These are phyloP conservation scores for Schizonepeta tenuifolia DNA, from an alignment of 257 asterid species.

Conservation along the genomic window DNA sequence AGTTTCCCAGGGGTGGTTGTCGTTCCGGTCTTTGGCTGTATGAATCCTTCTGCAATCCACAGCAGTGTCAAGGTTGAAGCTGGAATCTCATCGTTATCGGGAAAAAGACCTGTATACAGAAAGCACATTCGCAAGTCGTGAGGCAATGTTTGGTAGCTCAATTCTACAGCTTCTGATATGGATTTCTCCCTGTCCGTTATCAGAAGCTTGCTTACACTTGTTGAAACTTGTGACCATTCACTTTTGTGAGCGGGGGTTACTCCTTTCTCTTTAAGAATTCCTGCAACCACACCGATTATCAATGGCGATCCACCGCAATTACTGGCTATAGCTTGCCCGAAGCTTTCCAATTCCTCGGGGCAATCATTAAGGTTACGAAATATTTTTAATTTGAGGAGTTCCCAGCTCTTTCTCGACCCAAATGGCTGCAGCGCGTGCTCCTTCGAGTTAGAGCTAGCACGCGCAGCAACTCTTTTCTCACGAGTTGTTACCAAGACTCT, in stretches of 20 bases:
- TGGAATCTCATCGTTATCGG: neutral
- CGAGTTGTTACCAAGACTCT: slow-evolving; percentile 18
- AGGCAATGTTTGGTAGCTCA: neutral
- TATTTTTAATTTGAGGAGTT: neutral
- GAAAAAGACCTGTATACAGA: neutral
- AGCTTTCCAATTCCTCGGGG: neutral
- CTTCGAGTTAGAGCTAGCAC: no score
- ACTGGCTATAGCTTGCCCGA: neutral
- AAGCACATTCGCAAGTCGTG: neutral
- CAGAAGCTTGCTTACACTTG: no score
- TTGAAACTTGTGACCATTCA: no score
- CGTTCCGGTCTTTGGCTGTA: neutral
- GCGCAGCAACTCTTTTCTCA: neutral
- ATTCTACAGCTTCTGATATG: no score
- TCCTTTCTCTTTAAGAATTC: no score
- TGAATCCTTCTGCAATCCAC: slow-evolving; percentile 21
- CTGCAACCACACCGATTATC: neutral
- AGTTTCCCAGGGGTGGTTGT: neutral
- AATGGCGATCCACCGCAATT: neutral
- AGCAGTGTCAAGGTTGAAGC: neutral
- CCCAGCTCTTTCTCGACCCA: neutral
- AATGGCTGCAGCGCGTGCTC: neutral
- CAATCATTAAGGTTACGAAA: neutral
- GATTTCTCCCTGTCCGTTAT: no score
- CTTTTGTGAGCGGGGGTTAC: no score